A percentile compares a stretch with the other conserved stretches of the same genome.
Evolutionary conservation across 805 yeast species (phyloP).

Genomic region (Metschnikowia lachancei): DNA sequence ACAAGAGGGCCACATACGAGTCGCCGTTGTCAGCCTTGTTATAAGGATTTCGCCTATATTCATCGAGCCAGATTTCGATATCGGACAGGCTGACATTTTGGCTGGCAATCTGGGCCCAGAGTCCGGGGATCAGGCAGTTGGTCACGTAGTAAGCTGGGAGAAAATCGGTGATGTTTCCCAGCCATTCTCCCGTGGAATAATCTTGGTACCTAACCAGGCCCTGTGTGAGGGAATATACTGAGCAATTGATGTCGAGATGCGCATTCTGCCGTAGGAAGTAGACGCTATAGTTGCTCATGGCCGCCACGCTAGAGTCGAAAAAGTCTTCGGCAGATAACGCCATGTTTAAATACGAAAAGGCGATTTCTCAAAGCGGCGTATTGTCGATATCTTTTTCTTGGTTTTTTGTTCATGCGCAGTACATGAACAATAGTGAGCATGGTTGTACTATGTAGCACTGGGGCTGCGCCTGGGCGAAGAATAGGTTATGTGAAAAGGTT

Average conservation of each 20-base stretch:
- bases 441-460: no score
- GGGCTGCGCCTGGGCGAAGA: no score
- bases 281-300: slow-evolving; percentile 21
- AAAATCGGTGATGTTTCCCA: slow-evolving; percentile 17
- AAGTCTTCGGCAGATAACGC: neutral
- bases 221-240: slow-evolving; percentile 36
- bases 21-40: slow-evolving; percentile 38
- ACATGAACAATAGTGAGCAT: neutral
- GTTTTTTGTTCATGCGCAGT: neutral
- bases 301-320: slow-evolving; percentile 1
- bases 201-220: slow-evolving; percentile 30
- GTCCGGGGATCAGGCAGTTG: slow-evolving; percentile 37
- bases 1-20: slow-evolving; percentile 45
- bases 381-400: neutral
- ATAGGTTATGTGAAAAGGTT: no score
- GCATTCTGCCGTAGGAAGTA: slow-evolving; percentile 19
- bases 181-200: slow-evolving; percentile 18
- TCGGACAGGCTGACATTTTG: slow-evolving; percentile 12
- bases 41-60: slow-evolving; percentile 22
- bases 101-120: slow-evolving; percentile 35
- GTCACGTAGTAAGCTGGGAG: slow-evolving; percentile 47
- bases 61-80: slow-evolving; percentile 15
- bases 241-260: slow-evolving; percentile 39
- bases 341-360: neutral
- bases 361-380: neutral